These are phyloP conservation scores for Lasiosphaeriaceae sp. DNA, from an alignment of 495 filamentous ascomycete genomes.

Conservation along the genomic window DNA sequence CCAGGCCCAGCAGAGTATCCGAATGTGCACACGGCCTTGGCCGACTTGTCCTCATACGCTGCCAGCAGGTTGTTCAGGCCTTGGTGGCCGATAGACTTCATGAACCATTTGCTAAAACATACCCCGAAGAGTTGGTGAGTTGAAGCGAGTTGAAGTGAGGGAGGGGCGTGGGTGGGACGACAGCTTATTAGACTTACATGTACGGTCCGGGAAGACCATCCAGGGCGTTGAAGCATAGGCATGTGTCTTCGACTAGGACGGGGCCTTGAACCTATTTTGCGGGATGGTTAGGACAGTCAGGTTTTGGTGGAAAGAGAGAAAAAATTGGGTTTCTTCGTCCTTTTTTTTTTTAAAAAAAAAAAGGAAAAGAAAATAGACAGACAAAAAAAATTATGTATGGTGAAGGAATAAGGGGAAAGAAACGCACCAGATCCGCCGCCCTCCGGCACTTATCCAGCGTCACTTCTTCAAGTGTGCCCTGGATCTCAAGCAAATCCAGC, in stretches of 20 bases:
- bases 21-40: constrained; percentile 94
- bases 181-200: constrained; percentile 58
- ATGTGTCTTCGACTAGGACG: constrained; percentile 93
- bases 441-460: constrained; percentile 79
- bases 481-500: constrained; percentile 82
- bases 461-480: constrained; percentile 89
- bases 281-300: neutral
- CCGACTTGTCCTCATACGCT: constrained; percentile 83
- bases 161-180: neutral
- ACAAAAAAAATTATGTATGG: neutral
- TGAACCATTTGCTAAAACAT: constrained; percentile 78
- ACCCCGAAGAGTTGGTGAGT: neutral
- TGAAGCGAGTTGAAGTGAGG: neutral
- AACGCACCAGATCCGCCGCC: constrained; percentile 62
- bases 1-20: constrained; percentile 84
- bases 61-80: constrained; percentile 89
- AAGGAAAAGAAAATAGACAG: neutral
- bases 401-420: neutral
- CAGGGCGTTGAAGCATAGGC: constrained; percentile 85
- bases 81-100: constrained; percentile 72
- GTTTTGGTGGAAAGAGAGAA: too few relatives aligned
- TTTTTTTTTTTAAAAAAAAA: neutral
- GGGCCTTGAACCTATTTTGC: constrained; percentile 75
- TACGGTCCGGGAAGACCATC: constrained; percentile 93
- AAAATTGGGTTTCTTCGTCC: neutral